Evolutionary conservation across 78 protist genomes (phyloP).

Genomic region (Dictyostelium brefeldianum): DNA sequence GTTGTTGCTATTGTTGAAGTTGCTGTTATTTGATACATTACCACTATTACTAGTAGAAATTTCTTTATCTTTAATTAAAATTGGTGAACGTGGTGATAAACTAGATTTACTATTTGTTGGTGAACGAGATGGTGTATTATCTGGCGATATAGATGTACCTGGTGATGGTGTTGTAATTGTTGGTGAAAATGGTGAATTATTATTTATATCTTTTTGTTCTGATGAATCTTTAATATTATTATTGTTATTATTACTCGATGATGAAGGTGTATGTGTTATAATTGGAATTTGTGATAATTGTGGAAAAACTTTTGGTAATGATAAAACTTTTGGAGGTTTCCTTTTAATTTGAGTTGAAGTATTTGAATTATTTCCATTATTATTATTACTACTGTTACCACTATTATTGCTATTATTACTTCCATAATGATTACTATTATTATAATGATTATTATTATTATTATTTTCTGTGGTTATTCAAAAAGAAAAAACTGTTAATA

Average conservation of each 20-base stretch:
- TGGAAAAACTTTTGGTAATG: constrained; percentile 3
- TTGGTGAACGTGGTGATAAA: background rate
- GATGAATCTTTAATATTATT: background rate
- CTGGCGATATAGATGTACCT: background rate
- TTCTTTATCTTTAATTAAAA: background rate
- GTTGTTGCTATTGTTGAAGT: background rate
- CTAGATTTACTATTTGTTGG: background rate
- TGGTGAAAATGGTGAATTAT: background rate
- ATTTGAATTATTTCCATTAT: background rate
- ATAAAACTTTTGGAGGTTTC: background rate
- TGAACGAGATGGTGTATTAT: constrained; percentile 4
- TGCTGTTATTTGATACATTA: background rate
- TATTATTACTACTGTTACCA: background rate
- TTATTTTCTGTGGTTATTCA: no score
- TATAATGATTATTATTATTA: no score
- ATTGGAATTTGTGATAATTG: background rate
- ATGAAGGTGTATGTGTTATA: background rate
- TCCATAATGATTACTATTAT: background rate
- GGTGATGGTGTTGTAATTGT: constrained; percentile 1
- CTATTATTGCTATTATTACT: background rate
- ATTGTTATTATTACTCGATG: background rate
- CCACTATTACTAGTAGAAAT: no score
- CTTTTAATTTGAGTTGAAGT: background rate
- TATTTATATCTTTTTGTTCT: background rate
- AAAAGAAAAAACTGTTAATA: no score